Evolutionary conservation across 2,329 filamentous ascomycete species (phyloP), one percentile per base, ranked within the genome.

Genomic region (Lachnellula subtilissima): DNA sequence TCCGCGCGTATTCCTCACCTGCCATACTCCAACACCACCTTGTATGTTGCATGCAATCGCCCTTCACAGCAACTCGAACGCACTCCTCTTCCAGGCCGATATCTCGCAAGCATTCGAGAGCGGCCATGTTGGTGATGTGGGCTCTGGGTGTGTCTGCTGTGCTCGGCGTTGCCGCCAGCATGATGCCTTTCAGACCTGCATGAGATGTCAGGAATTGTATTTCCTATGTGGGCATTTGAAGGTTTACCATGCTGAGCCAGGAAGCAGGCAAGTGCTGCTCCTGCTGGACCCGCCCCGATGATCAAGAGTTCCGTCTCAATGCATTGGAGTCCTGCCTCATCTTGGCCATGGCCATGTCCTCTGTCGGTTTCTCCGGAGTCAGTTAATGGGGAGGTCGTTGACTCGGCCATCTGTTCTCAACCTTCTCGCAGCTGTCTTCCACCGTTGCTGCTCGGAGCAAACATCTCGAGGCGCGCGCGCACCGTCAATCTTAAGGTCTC

Each of bases 61-160:
- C 72, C 2, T 69, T 67, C 0, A 72, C 71, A 1, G 73, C 72
- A 7, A 74, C 67, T 37, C 67, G 60, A 3, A 70, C 52, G 19
- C 72, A 71, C 19, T 75, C 74, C 32, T 68, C 50, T 28, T 81
- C 77, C 2, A 82, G 66, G 1, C 74, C 77, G 53, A 81, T 76
- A 58, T 81, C 79, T 7, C 79, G 73, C 2, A 81, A 69, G 63
- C 78, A 81, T 61, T 82, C 83, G 72, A 81, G 65, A 0, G 79
- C 79, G 0, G 80, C 80, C 62, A 66, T 79, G 64, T 84, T 86
- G 45, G 78, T 83, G 54, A 84, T 81, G 64, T 85, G 82, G 0
- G 82, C 82, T 25, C 83, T 72, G 1, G 83, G 83, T 1, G 81
- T 83, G 55, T 79, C 71, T 1, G 82, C 79, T 1, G 77, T 82